Conservation (phyloP, 176 grass and related monocot species). For the Coix lacrymajobi region DNA sequence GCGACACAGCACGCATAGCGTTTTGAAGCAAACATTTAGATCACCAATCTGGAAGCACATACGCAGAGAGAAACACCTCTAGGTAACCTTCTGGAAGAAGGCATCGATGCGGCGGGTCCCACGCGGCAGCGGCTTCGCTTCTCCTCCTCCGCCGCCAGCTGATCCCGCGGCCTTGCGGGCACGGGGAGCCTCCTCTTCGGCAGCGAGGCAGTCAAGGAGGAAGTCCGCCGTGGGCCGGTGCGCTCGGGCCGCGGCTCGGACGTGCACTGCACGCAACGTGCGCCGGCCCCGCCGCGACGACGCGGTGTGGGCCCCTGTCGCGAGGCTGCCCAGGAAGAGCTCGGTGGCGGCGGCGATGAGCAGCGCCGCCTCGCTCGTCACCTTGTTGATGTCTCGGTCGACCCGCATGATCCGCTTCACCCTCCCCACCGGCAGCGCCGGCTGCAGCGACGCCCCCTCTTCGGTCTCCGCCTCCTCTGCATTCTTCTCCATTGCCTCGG, state of each 20-base stretch:
- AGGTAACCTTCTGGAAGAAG: constrained; percentile 69
- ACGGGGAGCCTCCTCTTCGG: constrained; percentile 16
- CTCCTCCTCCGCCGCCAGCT: not conserved
- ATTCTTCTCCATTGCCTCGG: not conserved
- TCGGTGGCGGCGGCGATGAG: constrained; percentile 75
- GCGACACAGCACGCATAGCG: not conserved
- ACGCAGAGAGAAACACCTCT: not conserved
- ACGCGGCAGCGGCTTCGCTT: constrained; percentile 48
- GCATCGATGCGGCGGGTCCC: constrained; percentile 79
- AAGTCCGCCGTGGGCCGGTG: constrained; percentile 72
- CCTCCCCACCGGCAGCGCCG: constrained; percentile 60
- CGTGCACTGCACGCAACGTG: constrained; percentile 42
- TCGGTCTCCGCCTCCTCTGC: not conserved
- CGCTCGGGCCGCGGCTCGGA: constrained; percentile 50
- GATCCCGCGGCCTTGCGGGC: not conserved
- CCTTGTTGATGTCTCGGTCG: constrained; percentile 79
- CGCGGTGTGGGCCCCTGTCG: constrained; percentile 37
- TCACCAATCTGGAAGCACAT: not conserved
- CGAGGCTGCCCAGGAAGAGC: constrained; percentile 66
- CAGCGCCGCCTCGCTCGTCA: constrained; percentile 62
- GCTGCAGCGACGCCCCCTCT: not conserved
- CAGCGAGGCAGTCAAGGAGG: constrained; percentile 73
- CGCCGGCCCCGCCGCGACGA: constrained; percentile 33
- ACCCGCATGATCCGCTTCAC: constrained; percentile 86
- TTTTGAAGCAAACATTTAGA: constrained; percentile 8